Conservation (phyloP, 257 asterid species). For the Solanum gracilifrons region DNA sequence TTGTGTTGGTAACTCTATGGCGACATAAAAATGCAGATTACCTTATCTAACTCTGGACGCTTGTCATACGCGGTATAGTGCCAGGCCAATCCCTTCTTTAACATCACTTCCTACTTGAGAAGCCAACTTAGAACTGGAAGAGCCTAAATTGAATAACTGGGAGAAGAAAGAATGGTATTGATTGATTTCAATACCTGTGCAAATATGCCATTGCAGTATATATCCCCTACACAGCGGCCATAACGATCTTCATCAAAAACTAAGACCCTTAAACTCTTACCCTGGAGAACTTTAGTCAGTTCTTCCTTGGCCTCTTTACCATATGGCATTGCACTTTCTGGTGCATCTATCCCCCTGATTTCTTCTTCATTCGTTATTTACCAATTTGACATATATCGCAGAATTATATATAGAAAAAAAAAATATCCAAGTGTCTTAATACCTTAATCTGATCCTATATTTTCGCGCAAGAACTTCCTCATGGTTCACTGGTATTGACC, state of each 20-base stretch:
- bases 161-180: neutral
- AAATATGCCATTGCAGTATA: slow-evolving; percentile 78
- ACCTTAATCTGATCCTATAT: slow-evolving; percentile 88
- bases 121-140: neutral
- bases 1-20: neutral
- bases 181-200: slow-evolving; percentile 51
- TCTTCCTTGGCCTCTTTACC: slow-evolving; percentile 80
- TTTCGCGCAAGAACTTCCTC: slow-evolving; percentile 76
- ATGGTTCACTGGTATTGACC: slow-evolving; percentile 45
- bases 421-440: neutral
- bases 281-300: slow-evolving; percentile 47
- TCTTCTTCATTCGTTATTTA: neutral
- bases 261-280: slow-evolving; percentile 48
- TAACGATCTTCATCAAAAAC: slow-evolving; percentile 78
- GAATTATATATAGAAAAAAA: neutral
- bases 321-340: slow-evolving; percentile 82
- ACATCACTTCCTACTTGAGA: slow-evolving; percentile 60
- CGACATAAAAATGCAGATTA: neutral
- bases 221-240: slow-evolving; percentile 73
- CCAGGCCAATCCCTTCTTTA: slow-evolving; percentile 92
- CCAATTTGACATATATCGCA: neutral
- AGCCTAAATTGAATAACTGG: neutral
- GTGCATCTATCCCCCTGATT: slow-evolving; percentile 91
- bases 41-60: slow-evolving; percentile 72
- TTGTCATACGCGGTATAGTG: slow-evolving; percentile 78